These are phyloP conservation scores for slime mould (Dictyostelium discoideum) DNA, from an alignment of 78 protist species.

Conservation along the genomic window DNA sequence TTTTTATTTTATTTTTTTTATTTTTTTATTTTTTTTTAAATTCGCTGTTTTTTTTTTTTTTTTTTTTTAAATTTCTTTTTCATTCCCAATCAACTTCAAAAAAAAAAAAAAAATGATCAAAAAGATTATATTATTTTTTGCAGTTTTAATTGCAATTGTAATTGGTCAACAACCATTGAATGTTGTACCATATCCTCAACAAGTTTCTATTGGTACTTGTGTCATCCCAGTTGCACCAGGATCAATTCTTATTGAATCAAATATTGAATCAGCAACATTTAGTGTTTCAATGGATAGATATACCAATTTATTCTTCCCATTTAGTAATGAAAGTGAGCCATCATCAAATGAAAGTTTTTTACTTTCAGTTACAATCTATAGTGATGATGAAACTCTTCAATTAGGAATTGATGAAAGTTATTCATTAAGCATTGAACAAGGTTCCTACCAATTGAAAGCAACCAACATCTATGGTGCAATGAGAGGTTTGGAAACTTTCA, in stretches of 20 bases:
- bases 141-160: background rate
- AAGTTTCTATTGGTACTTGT: background rate
- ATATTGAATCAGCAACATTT: background rate
- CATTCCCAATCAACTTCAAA: background rate
- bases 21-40: background rate
- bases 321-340: background rate
- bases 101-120: background rate
- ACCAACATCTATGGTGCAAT: constrained; percentile 89
- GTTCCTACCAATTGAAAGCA: constrained; percentile 33
- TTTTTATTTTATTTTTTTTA: background rate
- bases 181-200: constrained; percentile 55
- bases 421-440: background rate
- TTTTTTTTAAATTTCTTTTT: background rate
- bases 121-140: background rate
- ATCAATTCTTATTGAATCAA: background rate
- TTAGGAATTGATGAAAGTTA: constrained; percentile 50
- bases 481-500: constrained; percentile 92
- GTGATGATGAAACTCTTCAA: constrained; percentile 24
- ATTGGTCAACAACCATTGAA: background rate
- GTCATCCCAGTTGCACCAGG: background rate
- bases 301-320: constrained; percentile 20
- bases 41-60: background rate
- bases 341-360: background rate
- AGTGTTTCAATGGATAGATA: constrained; percentile 40
- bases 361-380: background rate